These are phyloP conservation scores for Trichoderma asperelloides DNA, from an alignment of 495 filamentous ascomycete species.

Conservation along the genomic window DNA sequence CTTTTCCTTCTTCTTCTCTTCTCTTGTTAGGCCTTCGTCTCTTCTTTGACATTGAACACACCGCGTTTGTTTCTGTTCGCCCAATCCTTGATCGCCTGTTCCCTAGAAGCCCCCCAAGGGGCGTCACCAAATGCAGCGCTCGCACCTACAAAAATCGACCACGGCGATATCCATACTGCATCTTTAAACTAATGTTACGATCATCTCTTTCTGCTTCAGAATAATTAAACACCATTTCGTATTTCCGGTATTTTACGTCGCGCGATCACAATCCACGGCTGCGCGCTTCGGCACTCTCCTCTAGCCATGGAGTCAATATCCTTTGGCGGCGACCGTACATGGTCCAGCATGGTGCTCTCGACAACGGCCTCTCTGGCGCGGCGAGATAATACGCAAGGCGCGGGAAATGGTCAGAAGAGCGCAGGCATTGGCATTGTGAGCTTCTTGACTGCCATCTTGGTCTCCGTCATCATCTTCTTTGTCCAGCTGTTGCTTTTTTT, in stretches of 20 bases:
- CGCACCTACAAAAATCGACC: not conserved
- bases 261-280: not conserved
- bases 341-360: not conserved
- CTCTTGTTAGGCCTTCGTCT: not conserved
- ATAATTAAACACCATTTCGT: not conserved
- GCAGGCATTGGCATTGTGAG: conserved; percentile 49
- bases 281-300: not conserved
- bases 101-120: not conserved
- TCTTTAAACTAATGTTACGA: not conserved
- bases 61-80: not conserved
- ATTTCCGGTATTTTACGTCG: not conserved
- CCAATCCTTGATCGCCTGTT: not conserved
- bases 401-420: conserved; percentile 30
- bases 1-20: not conserved
- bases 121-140: not conserved
- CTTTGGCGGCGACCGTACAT: not conserved
- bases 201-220: not conserved
- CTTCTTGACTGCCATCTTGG: conserved; percentile 68
- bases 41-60: not conserved
- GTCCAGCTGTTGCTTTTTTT: conserved; percentile 70
- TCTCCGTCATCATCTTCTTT: conserved; percentile 66
- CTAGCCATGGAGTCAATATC: not conserved
- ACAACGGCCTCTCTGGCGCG: not conserved
- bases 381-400: not conserved
- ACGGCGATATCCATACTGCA: not conserved